Conservation (phyloP, 2,329 filamentous ascomycete species). For the Colletotrichum cordylinicola region DNA sequence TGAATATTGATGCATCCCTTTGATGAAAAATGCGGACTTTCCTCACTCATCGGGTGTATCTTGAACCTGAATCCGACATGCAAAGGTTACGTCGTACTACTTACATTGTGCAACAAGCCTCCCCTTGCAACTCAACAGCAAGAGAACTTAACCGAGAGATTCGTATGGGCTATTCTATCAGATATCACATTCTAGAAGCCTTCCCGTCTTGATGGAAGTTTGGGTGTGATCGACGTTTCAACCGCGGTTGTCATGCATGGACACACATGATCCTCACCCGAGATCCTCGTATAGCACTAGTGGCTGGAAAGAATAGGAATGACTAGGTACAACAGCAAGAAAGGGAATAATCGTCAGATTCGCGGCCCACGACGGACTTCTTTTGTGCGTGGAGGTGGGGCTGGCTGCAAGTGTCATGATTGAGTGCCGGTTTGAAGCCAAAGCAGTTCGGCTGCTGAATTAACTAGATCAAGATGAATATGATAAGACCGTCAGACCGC, state of each 20-base stretch:
- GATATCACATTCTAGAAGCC: neutral
- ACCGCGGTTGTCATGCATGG: neutral
- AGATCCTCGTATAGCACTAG: neutral
- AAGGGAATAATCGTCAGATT: fast-evolving
- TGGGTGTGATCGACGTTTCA: neutral
- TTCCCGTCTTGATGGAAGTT: neutral
- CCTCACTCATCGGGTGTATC: fast-evolving
- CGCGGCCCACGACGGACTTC: fast-evolving
- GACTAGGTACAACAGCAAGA: neutral
- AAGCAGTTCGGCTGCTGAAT: neutral
- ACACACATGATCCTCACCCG: neutral
- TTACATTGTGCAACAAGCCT: neutral
- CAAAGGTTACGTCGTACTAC: neutral
- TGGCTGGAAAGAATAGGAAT: fast-evolving
- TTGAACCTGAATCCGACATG: neutral
- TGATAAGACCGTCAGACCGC: neutral
- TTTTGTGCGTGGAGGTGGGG: neutral
- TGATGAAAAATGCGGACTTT: neutral
- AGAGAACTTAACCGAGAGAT: neutral
- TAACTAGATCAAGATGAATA: neutral
- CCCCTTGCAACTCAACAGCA: neutral
- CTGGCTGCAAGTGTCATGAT: neutral
- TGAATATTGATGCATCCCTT: fast-evolving
- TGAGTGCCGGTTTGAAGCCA: fast-evolving
- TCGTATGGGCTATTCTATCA: neutral